phyloP scores from a whole-genome alignment of 176 grass and related monocot genomes.

The Stipa capillata region DNA sequence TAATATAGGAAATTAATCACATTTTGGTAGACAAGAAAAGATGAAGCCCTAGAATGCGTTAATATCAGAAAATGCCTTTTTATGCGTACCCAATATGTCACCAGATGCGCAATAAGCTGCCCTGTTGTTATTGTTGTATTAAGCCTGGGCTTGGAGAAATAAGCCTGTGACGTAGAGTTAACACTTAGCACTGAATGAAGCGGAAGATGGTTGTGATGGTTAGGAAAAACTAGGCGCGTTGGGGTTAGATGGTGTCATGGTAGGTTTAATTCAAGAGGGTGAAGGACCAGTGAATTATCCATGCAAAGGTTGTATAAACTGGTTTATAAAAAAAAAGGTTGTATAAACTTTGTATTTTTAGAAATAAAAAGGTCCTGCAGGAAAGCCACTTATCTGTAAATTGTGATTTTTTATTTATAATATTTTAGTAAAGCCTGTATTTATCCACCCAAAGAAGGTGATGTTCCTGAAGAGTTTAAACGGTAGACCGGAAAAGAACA shows the following conservation, averaged over 20 bases:
- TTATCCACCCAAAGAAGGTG: neutral
- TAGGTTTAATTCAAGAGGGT: too few relatives aligned
- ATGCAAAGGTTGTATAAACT: too few relatives aligned
- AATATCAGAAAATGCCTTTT: neutral
- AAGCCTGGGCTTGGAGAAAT: neutral
- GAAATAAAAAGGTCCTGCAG: too few relatives aligned
- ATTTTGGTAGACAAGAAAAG: neutral
- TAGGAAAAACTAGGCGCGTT: neutral
- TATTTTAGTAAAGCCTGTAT: neutral
- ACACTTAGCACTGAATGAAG: too few relatives aligned
- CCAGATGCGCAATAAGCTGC: too few relatives aligned
- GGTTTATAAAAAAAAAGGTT: too few relatives aligned
- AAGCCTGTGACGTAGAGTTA: neutral
- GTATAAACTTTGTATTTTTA: neutral
- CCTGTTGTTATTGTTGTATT: neutral
- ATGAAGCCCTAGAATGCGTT: neutral
- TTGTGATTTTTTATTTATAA: neutral
- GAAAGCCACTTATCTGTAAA: neutral
- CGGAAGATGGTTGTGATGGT: neutral
- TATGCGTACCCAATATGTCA: too few relatives aligned
- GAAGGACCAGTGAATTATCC: too few relatives aligned
- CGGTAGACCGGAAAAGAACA: neutral
- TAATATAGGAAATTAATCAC: neutral
- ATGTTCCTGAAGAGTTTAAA: neutral
- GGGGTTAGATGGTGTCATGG: neutral